These are phyloP conservation scores for Saturnispora sekii DNA, from an alignment of 805 yeast genomes.

Conservation along the genomic window DNA sequence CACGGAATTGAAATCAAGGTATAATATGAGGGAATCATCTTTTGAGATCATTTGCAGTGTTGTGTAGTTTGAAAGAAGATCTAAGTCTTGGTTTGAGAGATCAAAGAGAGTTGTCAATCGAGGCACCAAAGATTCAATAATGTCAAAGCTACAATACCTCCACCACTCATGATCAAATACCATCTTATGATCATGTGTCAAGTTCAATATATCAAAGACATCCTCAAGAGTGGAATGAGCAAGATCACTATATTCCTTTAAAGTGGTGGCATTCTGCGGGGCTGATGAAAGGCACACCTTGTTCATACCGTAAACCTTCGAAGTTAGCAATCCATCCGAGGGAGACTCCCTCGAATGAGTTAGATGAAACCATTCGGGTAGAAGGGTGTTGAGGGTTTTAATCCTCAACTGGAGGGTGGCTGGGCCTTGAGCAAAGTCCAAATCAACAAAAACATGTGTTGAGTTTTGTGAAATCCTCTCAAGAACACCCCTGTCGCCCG, in stretches of 20 bases:
- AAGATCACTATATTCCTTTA: slow-evolving; percentile 15
- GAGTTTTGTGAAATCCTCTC: too few species aligned
- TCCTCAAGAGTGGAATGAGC: slow-evolving; percentile 10
- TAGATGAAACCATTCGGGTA: slow-evolving; percentile 1
- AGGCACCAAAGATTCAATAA: background rate
- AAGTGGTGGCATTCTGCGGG: slow-evolving; percentile 21
- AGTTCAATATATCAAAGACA: too few species aligned
- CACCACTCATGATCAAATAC: slow-evolving; percentile 24
- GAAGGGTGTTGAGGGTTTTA: background rate
- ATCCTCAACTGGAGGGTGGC: background rate
- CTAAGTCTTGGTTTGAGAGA: background rate
- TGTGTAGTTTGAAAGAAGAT: background rate
- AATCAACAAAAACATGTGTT: background rate
- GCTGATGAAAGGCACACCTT: slow-evolving; percentile 13
- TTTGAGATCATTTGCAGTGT: slow-evolving; percentile 2
- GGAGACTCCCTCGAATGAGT: background rate
- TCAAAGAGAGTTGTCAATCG: background rate
- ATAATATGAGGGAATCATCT: background rate
- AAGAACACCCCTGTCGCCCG: too few species aligned
- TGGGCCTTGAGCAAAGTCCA: background rate
- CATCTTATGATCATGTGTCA: slow-evolving; percentile 5
- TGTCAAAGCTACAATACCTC: slow-evolving; percentile 10
- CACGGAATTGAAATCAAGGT: background rate
- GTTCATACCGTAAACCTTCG: background rate
- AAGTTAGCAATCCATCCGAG: too few species aligned